Percentiles rank a stretch among this genome's conserved stretches.
Conservation (phyloP, 2,329 filamentous ascomycete species). For the Tolypocladium pustulatum region DNA sequence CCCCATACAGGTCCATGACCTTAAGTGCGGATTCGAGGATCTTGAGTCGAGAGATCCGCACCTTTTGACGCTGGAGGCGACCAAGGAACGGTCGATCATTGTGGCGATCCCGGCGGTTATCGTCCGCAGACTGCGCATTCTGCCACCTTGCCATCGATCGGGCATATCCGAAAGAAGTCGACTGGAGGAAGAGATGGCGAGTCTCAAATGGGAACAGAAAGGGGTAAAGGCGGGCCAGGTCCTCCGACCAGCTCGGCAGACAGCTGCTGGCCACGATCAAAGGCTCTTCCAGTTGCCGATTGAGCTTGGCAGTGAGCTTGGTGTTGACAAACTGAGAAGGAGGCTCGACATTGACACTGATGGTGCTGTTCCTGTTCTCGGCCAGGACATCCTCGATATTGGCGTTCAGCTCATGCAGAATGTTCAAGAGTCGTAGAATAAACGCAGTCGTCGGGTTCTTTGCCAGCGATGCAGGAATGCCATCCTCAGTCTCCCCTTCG, state of each 20-base stretch:
- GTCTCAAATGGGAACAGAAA: slow-evolving; percentile 99
- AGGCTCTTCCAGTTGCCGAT: slow-evolving; percentile 91
- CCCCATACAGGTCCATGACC: slow-evolving; percentile 96
- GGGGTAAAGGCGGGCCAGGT: slow-evolving; percentile 83
- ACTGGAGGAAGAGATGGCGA: slow-evolving; percentile 90
- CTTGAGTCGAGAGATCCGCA: slow-evolving; percentile 89
- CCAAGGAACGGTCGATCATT: slow-evolving; percentile 90
- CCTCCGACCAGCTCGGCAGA: slow-evolving; percentile 90
- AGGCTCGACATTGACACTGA: slow-evolving; percentile 69
- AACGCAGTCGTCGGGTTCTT: slow-evolving; percentile 77
- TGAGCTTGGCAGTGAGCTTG: slow-evolving; percentile 94
- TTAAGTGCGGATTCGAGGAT: slow-evolving; percentile 95
- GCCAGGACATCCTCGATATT: slow-evolving; percentile 86
- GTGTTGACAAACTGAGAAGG: slow-evolving; percentile 95
- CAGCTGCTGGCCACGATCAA: slow-evolving; percentile 96
- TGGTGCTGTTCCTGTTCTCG: slow-evolving; percentile 56
- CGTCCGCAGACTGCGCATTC: slow-evolving; percentile 73
- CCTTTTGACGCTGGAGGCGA: slow-evolving; percentile 87
- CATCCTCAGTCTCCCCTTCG: slow-evolving; percentile 43
- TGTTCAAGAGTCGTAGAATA: slow-evolving; percentile 79
- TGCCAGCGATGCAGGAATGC: slow-evolving; percentile 67
- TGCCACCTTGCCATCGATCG: slow-evolving; percentile 98
- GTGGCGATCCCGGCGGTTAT: slow-evolving; percentile 69
- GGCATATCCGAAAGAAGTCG: slow-evolving; percentile 95
- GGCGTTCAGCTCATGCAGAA: slow-evolving; percentile 84